phyloP scores from a whole-genome alignment of 441 rosid genomes.

The Metrosideros polymorpha region DNA sequence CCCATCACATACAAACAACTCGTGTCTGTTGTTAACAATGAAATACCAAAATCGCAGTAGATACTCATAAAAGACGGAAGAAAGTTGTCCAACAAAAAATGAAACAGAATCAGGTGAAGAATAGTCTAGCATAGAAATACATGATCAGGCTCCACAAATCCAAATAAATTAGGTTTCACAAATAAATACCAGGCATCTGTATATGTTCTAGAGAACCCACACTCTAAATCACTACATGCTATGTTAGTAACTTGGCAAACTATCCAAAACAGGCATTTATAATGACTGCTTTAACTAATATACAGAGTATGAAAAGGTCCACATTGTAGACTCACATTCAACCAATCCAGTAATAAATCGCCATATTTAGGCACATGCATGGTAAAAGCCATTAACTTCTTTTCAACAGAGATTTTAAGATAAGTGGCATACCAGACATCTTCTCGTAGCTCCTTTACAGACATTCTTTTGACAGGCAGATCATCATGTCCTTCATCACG shows the following conservation, averaged over 20 bases:
- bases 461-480: conserved; percentile 53
- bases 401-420: background rate
- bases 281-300: background rate
- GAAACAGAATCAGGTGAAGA: background rate
- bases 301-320: background rate
- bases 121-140: background rate
- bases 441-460: conserved; percentile 49
- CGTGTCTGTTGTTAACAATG: background rate
- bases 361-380: background rate
- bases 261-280: background rate
- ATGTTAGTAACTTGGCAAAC: background rate
- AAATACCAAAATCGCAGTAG: background rate
- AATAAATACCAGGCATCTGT: background rate
- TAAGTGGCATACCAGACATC: conserved; percentile 69
- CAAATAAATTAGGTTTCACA: background rate
- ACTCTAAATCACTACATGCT: background rate
- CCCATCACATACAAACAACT: background rate
- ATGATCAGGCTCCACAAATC: background rate
- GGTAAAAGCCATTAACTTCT: background rate
- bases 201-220: background rate
- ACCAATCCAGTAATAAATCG: background rate
- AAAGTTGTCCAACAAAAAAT: background rate
- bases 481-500: conserved; percentile 73
- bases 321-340: background rate
- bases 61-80: background rate